Conservation (phyloP, 768 basidiomycete genomes). For the Termitomyces sp. region DNA sequence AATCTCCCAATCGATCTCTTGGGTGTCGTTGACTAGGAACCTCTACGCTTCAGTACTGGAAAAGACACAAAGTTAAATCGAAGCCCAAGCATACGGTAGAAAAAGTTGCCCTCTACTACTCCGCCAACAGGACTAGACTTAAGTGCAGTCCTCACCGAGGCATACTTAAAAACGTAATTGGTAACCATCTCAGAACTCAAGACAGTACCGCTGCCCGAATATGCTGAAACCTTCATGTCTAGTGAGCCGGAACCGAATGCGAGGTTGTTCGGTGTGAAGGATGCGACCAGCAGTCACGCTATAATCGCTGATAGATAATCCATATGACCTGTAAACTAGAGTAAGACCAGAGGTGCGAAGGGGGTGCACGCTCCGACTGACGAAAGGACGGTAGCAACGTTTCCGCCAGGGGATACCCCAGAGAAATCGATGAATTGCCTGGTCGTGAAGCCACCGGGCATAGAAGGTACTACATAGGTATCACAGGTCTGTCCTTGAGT, state of each 20-base stretch:
- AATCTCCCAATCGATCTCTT: constrained; percentile 29
- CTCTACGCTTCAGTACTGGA: background rate
- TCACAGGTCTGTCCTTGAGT: constrained; percentile 16
- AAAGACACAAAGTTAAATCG: background rate
- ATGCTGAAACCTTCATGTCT: constrained; percentile 27
- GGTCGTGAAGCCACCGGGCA: constrained; percentile 23
- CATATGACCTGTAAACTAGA: constrained; percentile 13
- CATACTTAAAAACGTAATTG: constrained; percentile 23
- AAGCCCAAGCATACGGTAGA: constrained; percentile 21
- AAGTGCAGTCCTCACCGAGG: constrained; percentile 26
- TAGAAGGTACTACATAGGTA: constrained; percentile 20
- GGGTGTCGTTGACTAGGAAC: constrained; percentile 21
- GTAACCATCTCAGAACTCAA: constrained; percentile 25
- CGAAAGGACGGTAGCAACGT: constrained; percentile 19
- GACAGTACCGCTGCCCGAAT: constrained; percentile 22
- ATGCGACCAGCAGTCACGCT: constrained; percentile 14
- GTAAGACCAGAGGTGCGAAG: background rate
- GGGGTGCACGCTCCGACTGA: constrained; percentile 3
- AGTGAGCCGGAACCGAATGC: constrained; percentile 24
- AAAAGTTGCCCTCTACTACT: constrained; percentile 30
- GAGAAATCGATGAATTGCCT: constrained; percentile 23
- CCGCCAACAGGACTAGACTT: constrained; percentile 28
- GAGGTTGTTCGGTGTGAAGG: constrained; percentile 22
- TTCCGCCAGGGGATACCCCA: constrained; percentile 13
- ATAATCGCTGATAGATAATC: constrained; percentile 25